Evolutionary conservation across 2,329 filamentous ascomycete species (phyloP), one percentile per base, ranked within the genome.

Genomic region (Alternaria sp.): DNA sequence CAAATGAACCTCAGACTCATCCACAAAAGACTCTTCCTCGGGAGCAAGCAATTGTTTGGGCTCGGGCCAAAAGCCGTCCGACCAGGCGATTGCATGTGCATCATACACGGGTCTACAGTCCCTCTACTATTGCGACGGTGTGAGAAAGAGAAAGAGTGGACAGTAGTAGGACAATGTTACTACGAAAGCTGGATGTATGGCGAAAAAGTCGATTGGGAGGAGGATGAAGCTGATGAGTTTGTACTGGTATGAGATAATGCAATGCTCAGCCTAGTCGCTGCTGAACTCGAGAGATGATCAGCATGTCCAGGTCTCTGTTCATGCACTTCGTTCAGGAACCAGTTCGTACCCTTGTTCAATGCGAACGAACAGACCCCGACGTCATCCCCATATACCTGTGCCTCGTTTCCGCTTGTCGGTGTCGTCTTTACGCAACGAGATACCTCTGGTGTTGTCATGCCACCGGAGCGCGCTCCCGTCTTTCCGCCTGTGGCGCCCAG

Each of bases 161-260:
- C 25, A 19, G 46, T 59, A 12, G 23, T 44, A 4, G 61, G 47
- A 13, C 32, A 56, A 19, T 63, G 50, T 49, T 54, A 50, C 19
- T 17, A 60, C n/a, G 56, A 61, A 6, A 52, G 21, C n/a, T 49
- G 56, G 11, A 57, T 60, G 57, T 40, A 60, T 32, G 56, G 63
- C 28, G 56, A 66, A 19, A 26, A 28, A 19, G 47, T 66, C 3
- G 30, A 46, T n/a, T 63, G 56, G 26, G 51, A 63, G 7, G 63
- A 63, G 47, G 46, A 61, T 26, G 47, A 55, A 32, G 61, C 63
- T 32, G 52, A 60, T 25, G 52, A 57, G 15, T 40, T 60, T 23
- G 36, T 63, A 5, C 55, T 61, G 30, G 19, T 51, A 28, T 40
- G 32, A 58, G 52, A 26, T 17, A 11, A 40, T 15, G n/a, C 15